phyloP scores from a whole-genome alignment of 768 basidiomycete species.

The Clitopilus hobsonii region DNA sequence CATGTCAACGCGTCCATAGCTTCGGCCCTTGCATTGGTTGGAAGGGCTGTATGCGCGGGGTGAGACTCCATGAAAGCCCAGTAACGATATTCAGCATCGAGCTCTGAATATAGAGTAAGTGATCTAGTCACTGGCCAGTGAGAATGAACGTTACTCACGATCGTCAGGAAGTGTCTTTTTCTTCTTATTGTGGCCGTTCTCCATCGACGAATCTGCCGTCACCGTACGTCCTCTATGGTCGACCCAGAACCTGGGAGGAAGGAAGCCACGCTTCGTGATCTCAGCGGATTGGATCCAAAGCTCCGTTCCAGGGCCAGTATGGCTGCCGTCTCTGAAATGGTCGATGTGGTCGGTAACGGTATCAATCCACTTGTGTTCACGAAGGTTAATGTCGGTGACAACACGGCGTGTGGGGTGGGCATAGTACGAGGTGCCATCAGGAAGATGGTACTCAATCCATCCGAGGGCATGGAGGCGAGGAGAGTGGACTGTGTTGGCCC shows the following conservation, averaged over 20 bases:
- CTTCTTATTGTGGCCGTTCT: conserved; percentile 19
- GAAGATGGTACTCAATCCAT: conserved; percentile 75
- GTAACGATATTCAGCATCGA: conserved; percentile 75
- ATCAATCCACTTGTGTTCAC: conserved; percentile 44
- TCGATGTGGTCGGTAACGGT: conserved; percentile 46
- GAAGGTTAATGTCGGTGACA: conserved; percentile 70
- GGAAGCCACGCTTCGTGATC: conserved; percentile 22
- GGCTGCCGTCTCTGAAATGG: conserved; percentile 22
- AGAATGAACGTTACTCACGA: conserved; percentile 33
- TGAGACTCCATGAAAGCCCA: conserved; percentile 81
- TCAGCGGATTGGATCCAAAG: conserved; percentile 55
- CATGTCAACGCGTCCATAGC: conserved; percentile 75
- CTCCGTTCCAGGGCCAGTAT: conserved; percentile 38
- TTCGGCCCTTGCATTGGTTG: conserved; percentile 52
- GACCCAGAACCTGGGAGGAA: conserved; percentile 53
- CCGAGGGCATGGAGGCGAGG: conserved; percentile 51
- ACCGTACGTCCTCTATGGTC: conserved; percentile 59
- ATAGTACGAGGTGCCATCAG: conserved; percentile 69
- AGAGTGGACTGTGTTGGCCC: conserved; percentile 16
- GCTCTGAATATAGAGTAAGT: conserved; percentile 34
- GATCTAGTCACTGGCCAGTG: background rate
- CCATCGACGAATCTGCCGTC: conserved; percentile 34
- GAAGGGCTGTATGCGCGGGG: conserved; percentile 64
- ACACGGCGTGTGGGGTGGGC: conserved; percentile 56
- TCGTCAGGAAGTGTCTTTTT: conserved; percentile 31